A percentile compares a stretch with the other conserved stretches of the same genome.
Conservation (phyloP, 768 basidiomycete species). For the Cytidiella melzeri region DNA sequence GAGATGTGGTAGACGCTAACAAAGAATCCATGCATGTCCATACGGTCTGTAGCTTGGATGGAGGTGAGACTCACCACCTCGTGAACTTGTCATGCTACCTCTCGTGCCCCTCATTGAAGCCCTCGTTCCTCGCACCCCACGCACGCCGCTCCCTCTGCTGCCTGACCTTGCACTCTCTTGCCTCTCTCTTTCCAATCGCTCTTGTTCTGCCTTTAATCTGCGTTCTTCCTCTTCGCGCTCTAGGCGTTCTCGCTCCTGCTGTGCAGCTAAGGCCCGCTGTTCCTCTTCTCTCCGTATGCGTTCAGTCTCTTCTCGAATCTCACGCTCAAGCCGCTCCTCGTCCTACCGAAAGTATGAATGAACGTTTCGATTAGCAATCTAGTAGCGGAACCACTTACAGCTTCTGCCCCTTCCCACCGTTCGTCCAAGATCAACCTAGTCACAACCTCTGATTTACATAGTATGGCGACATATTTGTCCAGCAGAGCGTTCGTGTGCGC, state of each 20-base stretch:
- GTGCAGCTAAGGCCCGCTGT: conserved; percentile 22
- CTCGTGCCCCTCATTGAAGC: conserved; percentile 46
- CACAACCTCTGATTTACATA: conserved; percentile 64
- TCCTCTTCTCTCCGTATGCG: conserved; percentile 34
- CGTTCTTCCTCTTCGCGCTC: conserved; percentile 47
- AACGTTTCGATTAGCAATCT: not conserved
- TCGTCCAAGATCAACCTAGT: conserved; percentile 71
- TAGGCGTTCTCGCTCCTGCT: conserved; percentile 40
- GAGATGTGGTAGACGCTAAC: not conserved
- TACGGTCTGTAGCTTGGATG: too few relatives aligned
- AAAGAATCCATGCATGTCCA: too few relatives aligned
- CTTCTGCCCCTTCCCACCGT: conserved; percentile 68
- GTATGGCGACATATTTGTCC: conserved; percentile 66
- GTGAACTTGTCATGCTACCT: not conserved
- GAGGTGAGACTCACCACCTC: conserved; percentile 3
- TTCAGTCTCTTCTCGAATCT: conserved; percentile 32
- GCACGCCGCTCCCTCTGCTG: conserved; percentile 44
- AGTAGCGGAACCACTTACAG: conserved; percentile 47
- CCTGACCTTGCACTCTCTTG: conserved; percentile 28
- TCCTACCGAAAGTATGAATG: conserved; percentile 46
- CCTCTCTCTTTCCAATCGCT: conserved; percentile 40
- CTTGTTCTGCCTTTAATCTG: conserved; percentile 35
- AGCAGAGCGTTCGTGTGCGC: conserved; percentile 67
- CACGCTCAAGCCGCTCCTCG: conserved; percentile 45
- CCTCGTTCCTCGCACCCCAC: conserved; percentile 69